These are phyloP conservation scores for Phytophthora colocasiae DNA, from an alignment of 352 stramenopile genomes.

Conservation along the genomic window DNA sequence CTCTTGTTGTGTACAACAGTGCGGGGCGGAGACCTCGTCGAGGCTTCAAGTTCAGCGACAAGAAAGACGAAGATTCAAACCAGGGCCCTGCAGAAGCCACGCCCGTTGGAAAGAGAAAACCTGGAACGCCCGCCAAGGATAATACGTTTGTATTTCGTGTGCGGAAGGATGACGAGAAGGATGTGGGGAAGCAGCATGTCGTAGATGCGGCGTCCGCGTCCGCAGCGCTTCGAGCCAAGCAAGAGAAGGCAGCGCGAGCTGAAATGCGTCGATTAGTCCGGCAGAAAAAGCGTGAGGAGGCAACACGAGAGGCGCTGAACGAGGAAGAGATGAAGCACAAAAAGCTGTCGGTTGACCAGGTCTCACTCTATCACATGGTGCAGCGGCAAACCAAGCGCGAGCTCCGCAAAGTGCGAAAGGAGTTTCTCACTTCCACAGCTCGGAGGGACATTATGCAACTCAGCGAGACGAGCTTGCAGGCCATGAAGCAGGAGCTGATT, in stretches of 20 bases:
- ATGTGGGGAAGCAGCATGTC: conserved; percentile 26
- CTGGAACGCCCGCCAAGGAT: conserved; percentile 23
- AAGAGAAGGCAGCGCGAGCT: conserved; percentile 53
- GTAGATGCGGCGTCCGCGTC: conserved; percentile 57
- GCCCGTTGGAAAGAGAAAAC: conserved; percentile 29
- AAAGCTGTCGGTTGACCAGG: conserved; percentile 57
- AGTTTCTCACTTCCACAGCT: conserved; percentile 67
- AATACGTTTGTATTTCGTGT: conserved; percentile 69
- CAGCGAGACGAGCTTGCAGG: conserved; percentile 71
- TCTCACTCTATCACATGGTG: conserved; percentile 67
- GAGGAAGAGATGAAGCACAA: conserved; percentile 50
- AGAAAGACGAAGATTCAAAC: conserved; percentile 30
- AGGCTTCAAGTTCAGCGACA: conserved; percentile 69
- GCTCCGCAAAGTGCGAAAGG: conserved; percentile 69
- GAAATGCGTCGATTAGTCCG: conserved; percentile 54
- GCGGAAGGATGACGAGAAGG: conserved; percentile 44
- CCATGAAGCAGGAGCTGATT: conserved; percentile 70
- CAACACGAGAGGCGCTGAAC: conserved; percentile 45
- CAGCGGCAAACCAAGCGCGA: conserved; percentile 66
- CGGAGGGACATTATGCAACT: conserved; percentile 71
- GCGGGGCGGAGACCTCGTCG: conserved; percentile 36
- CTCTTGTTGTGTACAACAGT: conserved; percentile 20
- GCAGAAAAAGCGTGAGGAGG: conserved; percentile 56
- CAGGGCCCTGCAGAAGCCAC: conserved; percentile 36
- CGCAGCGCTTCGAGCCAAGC: conserved; percentile 51